Evolutionary conservation across 495 filamentous ascomycete species (phyloP).

Genomic region (Neurospora discreta): DNA sequence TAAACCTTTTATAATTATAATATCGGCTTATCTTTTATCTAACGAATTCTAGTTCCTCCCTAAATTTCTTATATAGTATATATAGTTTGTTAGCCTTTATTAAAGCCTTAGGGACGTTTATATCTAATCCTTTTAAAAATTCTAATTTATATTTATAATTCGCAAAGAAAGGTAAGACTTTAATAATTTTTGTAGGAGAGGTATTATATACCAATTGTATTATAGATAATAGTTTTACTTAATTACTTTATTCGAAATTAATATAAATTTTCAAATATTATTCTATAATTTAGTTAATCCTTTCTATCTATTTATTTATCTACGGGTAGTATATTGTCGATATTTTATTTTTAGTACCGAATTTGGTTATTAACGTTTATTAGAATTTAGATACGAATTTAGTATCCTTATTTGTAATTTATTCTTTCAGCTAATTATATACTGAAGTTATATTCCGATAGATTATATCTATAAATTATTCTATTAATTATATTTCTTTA

Average conservation of each 20-base stretch:
- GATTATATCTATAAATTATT: too few species aligned
- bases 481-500: too few species aligned
- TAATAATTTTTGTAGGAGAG: neutral
- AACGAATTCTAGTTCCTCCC: neutral
- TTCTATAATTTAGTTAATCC: neutral
- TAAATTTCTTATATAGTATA: neutral
- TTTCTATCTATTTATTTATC: slow-evolving; percentile 1
- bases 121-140: neutral
- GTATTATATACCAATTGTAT: neutral
- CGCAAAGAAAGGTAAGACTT: neutral
- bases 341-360: too few species aligned
- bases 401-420: too few species aligned
- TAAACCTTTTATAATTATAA: neutral
- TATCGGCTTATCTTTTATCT: neutral
- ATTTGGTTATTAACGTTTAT: too few species aligned
- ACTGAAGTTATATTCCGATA: too few species aligned
- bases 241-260: neutral
- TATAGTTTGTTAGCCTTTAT: neutral
- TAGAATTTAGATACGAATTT: too few species aligned
- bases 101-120: neutral
- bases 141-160: neutral
- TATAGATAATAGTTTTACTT: neutral
- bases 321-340: neutral
- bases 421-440: too few species aligned
- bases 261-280: neutral